Base-by-base conservation (phyloP, 2,329 filamentous ascomycete genomes). In the Albophoma yamanashiensis region DNA sequence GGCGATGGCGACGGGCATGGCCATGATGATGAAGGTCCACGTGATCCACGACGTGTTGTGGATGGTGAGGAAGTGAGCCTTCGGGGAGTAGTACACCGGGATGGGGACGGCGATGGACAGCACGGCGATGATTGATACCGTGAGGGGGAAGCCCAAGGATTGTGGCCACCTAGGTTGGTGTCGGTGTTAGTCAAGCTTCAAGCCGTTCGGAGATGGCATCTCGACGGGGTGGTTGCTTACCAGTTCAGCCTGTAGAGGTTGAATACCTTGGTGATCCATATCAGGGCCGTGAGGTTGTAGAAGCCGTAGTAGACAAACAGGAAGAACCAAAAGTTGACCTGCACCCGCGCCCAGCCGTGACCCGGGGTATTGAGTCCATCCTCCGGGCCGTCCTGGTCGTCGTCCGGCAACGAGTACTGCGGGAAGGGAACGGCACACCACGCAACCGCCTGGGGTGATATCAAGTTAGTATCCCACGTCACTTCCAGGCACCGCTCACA, bases 271-370 rank as follows among this genome's bases (percentile, higher is more conserved):
- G 86, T 89, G 68, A 89, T 87, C 84, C 85, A 89, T 62, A 87
- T 81, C 65, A 89, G 73, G 2, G 85, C 86, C 5, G 84, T 86
- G 31, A 88, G 67, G 68, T 86, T 88, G 72, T 89, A 89, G 65
- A 87, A 82, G 60, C 84, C 84, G 70, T 89, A 89, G 74, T 88
- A 89, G 60, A 87, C 81, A 56, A 87, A 81, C 43, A 89, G 75
- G 67, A 89, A 89, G 76, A 87, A 88, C 85, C 86, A 89, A 67
- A 88, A 88, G 74, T 86, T 87, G 65, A 88, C 81, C 63, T 82
- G 80, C 5, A 88, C 85, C 50, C 81, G 76, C 7, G 85, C 83
- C 65, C 80, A 77, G 61, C 86, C 86, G 75, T 88, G 84, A 34
- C 85, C 85, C 0, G 85, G 84, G 0, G 76, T 73, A 59, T 79